Evolutionary conservation across 2,329 filamentous ascomycete genomes (phyloP), one percentile per base, ranked within the genome.

Genomic region (Corynespora cassiicola): DNA sequence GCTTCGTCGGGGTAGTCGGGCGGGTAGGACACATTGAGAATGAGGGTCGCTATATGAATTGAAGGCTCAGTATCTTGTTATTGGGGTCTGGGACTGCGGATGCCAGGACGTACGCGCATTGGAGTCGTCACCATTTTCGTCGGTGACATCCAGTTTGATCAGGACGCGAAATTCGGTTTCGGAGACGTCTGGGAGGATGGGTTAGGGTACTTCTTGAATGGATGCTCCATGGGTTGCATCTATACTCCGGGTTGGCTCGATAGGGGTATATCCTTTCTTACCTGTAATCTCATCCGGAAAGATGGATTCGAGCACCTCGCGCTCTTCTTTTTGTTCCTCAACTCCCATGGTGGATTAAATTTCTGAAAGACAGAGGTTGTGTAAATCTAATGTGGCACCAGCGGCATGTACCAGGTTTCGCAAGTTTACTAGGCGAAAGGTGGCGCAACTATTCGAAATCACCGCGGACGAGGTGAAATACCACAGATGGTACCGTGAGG

Each of bases 271-370:
- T 9, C 7, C 7, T n/a, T 8, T 9, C 69, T 31, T 62, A 92
- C 90, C 87, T 80, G 86, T 92, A 56, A 99, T 96, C 74, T 99
- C 94, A 45, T 99, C 92, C 1, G 94, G 90, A 57, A 97, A 99
- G 64, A 99, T 99, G 45, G 92, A 96, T 65, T 95, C 90, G 66
- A 99, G 89, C 58, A 99, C 92, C 71, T 99, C 94, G 47, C 91
- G 86, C 79, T 99, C 94, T 74, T 99, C 94, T 52, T 85, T 75
- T 70, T 99, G 94, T 45, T 99, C 94, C 77, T 97, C 92, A 42
- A 68, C 54, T 17, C 75, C 75, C 75, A 78, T 78, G 38, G 34
- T 42, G 50, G 18, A 57, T n/a, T n/a, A n/a, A n/a, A n/a, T n/a
- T n/a, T n/a, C n/a, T n/a, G n/a, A n/a, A n/a, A n/a, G n/a, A n/a